A percentile compares a stretch with the other conserved stretches of the same genome.
These are phyloP conservation scores for Aspergillus sp. DNA, from an alignment of 2,329 filamentous ascomycete species.

Conservation along the genomic window DNA sequence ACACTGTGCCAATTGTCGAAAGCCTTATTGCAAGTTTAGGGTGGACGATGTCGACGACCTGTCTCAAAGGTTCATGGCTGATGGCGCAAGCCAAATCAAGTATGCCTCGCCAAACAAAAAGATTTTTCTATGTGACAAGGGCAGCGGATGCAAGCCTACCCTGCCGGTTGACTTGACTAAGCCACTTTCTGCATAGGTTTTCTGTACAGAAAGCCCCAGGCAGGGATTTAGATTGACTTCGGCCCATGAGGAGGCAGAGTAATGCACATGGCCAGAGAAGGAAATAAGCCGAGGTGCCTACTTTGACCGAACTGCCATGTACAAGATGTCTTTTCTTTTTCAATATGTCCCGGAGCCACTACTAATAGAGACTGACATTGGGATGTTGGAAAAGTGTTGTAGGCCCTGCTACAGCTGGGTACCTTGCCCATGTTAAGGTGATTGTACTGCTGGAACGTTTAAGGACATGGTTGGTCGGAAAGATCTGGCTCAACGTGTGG, in stretches of 20 bases:
- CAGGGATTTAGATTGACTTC: neutral
- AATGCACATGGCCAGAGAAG: neutral
- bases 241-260: neutral
- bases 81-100: neutral
- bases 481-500: neutral
- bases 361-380: neutral
- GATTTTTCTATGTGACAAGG: neutral
- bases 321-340: neutral
- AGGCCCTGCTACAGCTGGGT: neutral
- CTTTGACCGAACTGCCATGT: neutral
- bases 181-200: slow-evolving; percentile 1
- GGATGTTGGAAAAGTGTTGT: neutral
- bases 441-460: neutral
- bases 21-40: neutral
- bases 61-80: neutral
- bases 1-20: neutral
- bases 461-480: neutral
- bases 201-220: neutral
- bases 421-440: neutral
- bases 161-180: neutral
- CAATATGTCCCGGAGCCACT: neutral
- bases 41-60: neutral
- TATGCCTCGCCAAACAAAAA: neutral
- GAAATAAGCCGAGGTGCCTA: neutral
- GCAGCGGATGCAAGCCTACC: neutral